Percentiles rank a stretch among this genome's conserved stretches.
Conservation (phyloP, 495 filamentous ascomycete species). For the Viridothelium virens region DNA sequence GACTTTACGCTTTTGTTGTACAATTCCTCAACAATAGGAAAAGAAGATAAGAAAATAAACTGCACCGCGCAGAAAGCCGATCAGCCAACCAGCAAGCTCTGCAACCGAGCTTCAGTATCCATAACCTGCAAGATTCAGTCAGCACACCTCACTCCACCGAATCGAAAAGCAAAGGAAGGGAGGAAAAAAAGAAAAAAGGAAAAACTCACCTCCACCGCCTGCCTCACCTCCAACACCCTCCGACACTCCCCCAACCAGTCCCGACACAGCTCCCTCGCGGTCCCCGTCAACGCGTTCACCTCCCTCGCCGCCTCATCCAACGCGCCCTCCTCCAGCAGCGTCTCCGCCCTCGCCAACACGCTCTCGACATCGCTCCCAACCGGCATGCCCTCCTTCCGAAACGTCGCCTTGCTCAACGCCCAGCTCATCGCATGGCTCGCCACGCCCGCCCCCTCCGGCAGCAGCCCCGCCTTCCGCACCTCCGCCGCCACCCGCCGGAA, state of each 20-base stretch:
- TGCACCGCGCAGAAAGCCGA: no score
- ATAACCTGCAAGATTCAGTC: conserved; percentile 31
- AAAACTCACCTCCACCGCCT: conserved; percentile 80
- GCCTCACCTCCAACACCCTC: conserved; percentile 84
- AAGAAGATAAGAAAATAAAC: not conserved
- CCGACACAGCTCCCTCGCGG: conserved; percentile 85
- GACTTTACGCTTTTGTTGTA: not conserved
- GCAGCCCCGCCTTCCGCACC: conserved; percentile 83
- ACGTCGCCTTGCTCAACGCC: conserved; percentile 81
- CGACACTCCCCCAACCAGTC: conserved; percentile 89
- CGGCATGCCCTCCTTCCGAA: conserved; percentile 80
- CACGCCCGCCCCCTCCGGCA: conserved; percentile 88
- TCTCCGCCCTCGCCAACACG: conserved; percentile 80
- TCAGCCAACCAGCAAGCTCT: conserved; percentile 35
- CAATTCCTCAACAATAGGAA: not conserved
- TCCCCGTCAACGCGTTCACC: conserved; percentile 85
- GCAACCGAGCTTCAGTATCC: conserved; percentile 39
- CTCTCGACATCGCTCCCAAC: conserved; percentile 91
- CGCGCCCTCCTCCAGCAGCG: conserved; percentile 79
- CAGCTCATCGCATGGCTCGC: conserved; percentile 86
- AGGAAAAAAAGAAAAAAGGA: conserved; percentile 12
- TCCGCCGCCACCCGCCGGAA: conserved; percentile 92
- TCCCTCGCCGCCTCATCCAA: conserved; percentile 86
- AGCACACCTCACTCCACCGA: not conserved
- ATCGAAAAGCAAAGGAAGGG: conserved; percentile 1